These are phyloP conservation scores for Periglandula ipomoeae DNA, from an alignment of 2,329 filamentous ascomycete genomes.

Conservation along the genomic window DNA sequence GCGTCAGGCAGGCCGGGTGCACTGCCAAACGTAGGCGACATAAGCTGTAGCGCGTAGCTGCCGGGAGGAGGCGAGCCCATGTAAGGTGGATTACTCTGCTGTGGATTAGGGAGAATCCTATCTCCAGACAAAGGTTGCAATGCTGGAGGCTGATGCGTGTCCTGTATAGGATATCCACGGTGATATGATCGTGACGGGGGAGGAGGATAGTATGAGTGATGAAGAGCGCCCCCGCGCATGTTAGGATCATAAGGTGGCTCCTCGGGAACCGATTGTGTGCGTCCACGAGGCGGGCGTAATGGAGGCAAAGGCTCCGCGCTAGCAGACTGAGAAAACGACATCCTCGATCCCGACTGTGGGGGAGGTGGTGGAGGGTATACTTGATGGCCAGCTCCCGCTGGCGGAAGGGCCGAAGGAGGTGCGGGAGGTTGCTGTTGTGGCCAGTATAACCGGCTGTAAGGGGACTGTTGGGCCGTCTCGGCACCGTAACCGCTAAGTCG, in stretches of 20 bases:
- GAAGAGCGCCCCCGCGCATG: constrained; percentile 20
- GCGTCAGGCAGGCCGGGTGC: constrained; percentile 19
- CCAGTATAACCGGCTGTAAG: constrained; percentile 26
- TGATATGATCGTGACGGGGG: constrained; percentile 21
- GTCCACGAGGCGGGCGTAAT: constrained; percentile 27
- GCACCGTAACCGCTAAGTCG: constrained; percentile 22
- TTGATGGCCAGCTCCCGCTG: constrained; percentile 12
- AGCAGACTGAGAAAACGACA: constrained; percentile 26
- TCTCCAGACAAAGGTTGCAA: constrained; percentile 22
- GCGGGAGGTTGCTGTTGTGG: constrained; percentile 16
- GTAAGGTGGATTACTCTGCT: constrained; percentile 19
- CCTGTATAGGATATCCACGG: constrained; percentile 18
- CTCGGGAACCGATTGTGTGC: constrained; percentile 25
- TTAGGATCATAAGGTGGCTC: constrained; percentile 23
- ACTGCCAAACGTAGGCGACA: constrained; percentile 29
- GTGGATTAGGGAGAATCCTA: constrained; percentile 25
- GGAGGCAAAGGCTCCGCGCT: constrained; percentile 29
- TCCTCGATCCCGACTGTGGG: constrained; percentile 18
- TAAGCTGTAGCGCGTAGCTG: constrained; percentile 20
- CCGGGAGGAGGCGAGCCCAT: constrained; percentile 26
- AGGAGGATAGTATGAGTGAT: constrained; percentile 23
- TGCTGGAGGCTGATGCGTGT: constrained; percentile 20
- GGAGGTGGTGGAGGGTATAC: constrained; percentile 17
- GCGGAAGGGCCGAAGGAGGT: neutral
- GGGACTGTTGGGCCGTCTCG: constrained; percentile 13